Base-by-base conservation (phyloP, 2,329 filamentous ascomycete genomes). In the Sclerotinia subarctica region DNA sequence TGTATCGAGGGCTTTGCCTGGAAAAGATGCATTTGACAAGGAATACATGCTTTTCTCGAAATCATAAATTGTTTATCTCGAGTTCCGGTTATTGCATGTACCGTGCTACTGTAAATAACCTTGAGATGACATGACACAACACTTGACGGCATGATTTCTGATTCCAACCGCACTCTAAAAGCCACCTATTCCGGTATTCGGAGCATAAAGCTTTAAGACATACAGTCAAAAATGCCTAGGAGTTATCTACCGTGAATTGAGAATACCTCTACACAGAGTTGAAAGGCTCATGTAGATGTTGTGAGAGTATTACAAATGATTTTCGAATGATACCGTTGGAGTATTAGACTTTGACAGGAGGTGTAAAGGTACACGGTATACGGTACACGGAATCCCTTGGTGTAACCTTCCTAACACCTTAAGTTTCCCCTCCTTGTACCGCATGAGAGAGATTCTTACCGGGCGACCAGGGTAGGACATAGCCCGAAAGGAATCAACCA, bases 61-160 rank as follows among this genome's bases (percentile, higher is more conserved):
- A 64, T 52, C 35, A 64, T 54, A 54, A 44, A 64, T 62, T 62
- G 44, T 51, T 62, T 26, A 62, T 51, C 60, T 64, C 60, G 35
- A 38, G 60, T 64, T 64, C 49, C 49, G 60, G 59, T 26, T 51
- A 62, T 64, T 64, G 49, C 46, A 67, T 47, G 35, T 63, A 53
- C 51, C 35, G 60, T 64, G 60, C 60, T 64, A 64, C 60, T 44
- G 24, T 54, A 44, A 54, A 54, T 17, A 64, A 64, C 49, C 57
- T 53, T 67, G 57, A 29, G 65, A 67, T 63, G 65, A 53, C 65
- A 63, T 67, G 56, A 54, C 56, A 63, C 65, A 67, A 42, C 53
- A 52, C 64, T 66, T 66, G 64, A 66, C 57, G 64, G 57, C 47
- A 60, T 60, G 60, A 53, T 46, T 35, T 56, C 10, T 32, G 35